phyloP scores from a whole-genome alignment of 352 stramenopile genomes.

The Phytophthora agathidicida region DNA sequence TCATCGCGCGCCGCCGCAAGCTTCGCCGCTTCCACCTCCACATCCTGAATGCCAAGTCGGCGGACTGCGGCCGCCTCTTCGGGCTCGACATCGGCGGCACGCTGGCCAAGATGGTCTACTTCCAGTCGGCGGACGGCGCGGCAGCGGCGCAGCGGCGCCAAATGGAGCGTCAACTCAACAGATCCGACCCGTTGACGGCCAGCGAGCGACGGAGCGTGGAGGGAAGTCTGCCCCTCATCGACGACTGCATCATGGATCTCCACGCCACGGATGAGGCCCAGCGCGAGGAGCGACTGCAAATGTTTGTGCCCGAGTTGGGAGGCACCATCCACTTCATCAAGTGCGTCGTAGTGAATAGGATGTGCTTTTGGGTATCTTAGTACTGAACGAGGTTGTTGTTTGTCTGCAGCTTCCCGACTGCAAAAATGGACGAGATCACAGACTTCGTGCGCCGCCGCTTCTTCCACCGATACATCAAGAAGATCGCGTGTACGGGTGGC shows the following conservation, averaged over 20 bases:
- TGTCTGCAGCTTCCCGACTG: conserved; percentile 62
- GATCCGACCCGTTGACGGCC: conserved; percentile 12
- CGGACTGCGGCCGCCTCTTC: conserved; percentile 81
- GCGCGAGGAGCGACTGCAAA: conserved; percentile 62
- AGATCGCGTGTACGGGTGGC: conserved; percentile 91
- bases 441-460: conserved; percentile 74
- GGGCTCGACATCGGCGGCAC: conserved; percentile 94
- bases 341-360: conserved; percentile 23
- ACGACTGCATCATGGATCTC: conserved; percentile 58
- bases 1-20: conserved; percentile 73
- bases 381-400: conserved; percentile 10
- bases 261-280: conserved; percentile 49
- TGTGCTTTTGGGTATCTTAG: background rate
- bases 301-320: conserved; percentile 76
- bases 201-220: conserved; percentile 32
- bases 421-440: conserved; percentile 72
- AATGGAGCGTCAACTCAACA: conserved; percentile 33
- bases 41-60: conserved; percentile 68
- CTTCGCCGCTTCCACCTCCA: conserved; percentile 73
- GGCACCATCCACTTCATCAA: conserved; percentile 96
- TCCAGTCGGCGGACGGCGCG: conserved; percentile 69
- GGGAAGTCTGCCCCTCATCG: conserved; percentile 57
- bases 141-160: conserved; percentile 34
- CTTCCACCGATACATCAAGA: conserved; percentile 93
- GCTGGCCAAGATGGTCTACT: conserved; percentile 94